Evolutionary conservation across 1,284 basidiomycete species (phyloP), one percentile per base, ranked within the genome.

Genomic region (Taiwanofungus camphoratus): DNA sequence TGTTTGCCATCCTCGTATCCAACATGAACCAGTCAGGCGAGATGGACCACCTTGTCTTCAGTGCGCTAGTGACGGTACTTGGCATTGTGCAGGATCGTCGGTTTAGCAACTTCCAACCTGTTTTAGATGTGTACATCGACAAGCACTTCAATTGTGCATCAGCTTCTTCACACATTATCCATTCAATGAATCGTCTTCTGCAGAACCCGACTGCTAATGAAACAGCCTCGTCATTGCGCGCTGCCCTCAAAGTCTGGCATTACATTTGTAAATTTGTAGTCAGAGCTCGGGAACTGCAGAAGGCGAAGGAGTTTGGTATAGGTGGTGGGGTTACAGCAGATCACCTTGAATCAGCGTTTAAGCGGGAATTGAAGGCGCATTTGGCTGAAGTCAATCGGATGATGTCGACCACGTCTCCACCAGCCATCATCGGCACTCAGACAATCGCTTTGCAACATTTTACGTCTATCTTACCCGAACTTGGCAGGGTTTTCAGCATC

Each of bases 231-330:
- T 73, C 79, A 13, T 75, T 97, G 41, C 83, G 94, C 29, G 82
- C 92, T 1, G 87, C 92, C 11, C 74, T 99, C 53, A 97, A 97
- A 63, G 94, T 98, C 16, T 96, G 93, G 91, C 87, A 93, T 55
- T 92, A 95, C 58, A 80, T 98, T 52, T 92, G 97, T 78, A 89
- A 90, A 60, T 92, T 98, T 64, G 88, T 97, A 53, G 82, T 90
- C 6, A 78, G 89, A 18, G 85, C 92, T 4, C 73, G 93, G 30
- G 91, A 95, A 58, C 65, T 97, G 27, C 92, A 96, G 63, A 87
- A 91, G 55, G 70, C 74, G 4, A 87, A 84, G 52, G 89, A 92
- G 43, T 62, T 82, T 21, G 82, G 82, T 0, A 82, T 89, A 64
- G 87, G 87, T 16, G 79, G 79, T 5, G 82, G 79, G 5, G 80